Conservation (phyloP, 768 basidiomycete species). For the Hemileccinum rubropunctum region DNA sequence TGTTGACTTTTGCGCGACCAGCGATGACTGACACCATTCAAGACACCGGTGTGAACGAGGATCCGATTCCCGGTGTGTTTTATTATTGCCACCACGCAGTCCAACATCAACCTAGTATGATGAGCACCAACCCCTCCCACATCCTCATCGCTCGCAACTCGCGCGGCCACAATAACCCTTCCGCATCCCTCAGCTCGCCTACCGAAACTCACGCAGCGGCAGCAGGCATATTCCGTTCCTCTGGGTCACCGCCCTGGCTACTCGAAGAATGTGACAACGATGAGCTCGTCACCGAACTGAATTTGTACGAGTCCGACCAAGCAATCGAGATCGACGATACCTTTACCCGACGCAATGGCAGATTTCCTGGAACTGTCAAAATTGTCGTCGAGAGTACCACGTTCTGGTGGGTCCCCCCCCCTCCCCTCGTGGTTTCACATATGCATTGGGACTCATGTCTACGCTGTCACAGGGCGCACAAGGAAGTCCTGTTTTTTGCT, state of each 20-base stretch:
- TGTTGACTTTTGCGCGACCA: neutral
- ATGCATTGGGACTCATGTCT: constrained; percentile 1
- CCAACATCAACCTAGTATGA: neutral
- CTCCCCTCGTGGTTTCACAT: neutral
- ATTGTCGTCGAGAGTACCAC: constrained; percentile 86
- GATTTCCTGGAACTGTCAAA: constrained; percentile 85
- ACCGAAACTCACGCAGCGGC: constrained; percentile 89
- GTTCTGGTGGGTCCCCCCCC: constrained; percentile 67
- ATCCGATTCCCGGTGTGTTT: neutral
- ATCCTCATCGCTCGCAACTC: constrained; percentile 88
- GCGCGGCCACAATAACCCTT: constrained; percentile 69
- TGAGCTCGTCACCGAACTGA: constrained; percentile 66
- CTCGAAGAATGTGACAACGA: constrained; percentile 72
- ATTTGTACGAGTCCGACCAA: constrained; percentile 62
- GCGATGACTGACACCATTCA: neutral
- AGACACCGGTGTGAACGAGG: constrained; percentile 1
- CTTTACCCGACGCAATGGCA: constrained; percentile 57
- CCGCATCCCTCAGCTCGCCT: constrained; percentile 78
- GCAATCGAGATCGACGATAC: constrained; percentile 80
- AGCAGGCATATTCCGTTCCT: constrained; percentile 77
- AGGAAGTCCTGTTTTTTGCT: constrained; percentile 86
- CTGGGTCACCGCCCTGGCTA: constrained; percentile 78
- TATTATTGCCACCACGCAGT: neutral
- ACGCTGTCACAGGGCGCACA: constrained; percentile 67
- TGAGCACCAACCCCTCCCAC: constrained; percentile 66